phyloP scores from a whole-genome alignment of 345 rosid species.

The Camelina neglecta region DNA sequence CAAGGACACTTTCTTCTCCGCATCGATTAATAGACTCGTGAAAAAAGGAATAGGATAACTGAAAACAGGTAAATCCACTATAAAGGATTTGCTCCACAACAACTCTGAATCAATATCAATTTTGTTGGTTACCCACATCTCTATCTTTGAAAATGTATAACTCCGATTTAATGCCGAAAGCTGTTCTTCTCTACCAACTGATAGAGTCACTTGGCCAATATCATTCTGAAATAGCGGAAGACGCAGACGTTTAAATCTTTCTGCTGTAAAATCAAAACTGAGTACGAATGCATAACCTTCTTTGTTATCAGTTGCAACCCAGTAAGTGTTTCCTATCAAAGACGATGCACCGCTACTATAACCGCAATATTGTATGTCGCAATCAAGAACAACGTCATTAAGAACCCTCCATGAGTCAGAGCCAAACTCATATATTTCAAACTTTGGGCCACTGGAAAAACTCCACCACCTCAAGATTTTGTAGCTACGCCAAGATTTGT shows the following conservation, averaged over 20 bases:
- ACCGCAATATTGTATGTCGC: no score
- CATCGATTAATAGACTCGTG: no score
- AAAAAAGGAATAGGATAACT: no score
- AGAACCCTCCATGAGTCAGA: slow-evolving; percentile 4
- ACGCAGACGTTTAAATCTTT: neutral
- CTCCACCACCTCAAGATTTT: neutral
- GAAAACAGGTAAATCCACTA: no score
- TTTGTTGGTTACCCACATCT: neutral
- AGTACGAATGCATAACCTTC: neutral
- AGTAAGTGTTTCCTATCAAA: neutral
- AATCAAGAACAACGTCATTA: neutral
- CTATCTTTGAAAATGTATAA: neutral
- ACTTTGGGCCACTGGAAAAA: no score
- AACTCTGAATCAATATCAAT: neutral
- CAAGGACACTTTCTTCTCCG: no score
- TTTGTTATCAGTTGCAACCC: neutral
- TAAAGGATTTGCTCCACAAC: neutral
- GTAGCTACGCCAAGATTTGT: slow-evolving; percentile 1
- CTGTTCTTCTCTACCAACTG: slow-evolving; percentile 10
- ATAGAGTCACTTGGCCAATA: neutral
- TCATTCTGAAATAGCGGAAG: neutral
- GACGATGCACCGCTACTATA: no score
- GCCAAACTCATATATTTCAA: neutral
- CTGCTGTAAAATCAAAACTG: neutral
- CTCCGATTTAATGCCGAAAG: neutral